A percentile compares a stretch with the other conserved stretches of the same genome.
Conservation (phyloP, 352 stramenopile species). For the Pythium aristosporum region DNA sequence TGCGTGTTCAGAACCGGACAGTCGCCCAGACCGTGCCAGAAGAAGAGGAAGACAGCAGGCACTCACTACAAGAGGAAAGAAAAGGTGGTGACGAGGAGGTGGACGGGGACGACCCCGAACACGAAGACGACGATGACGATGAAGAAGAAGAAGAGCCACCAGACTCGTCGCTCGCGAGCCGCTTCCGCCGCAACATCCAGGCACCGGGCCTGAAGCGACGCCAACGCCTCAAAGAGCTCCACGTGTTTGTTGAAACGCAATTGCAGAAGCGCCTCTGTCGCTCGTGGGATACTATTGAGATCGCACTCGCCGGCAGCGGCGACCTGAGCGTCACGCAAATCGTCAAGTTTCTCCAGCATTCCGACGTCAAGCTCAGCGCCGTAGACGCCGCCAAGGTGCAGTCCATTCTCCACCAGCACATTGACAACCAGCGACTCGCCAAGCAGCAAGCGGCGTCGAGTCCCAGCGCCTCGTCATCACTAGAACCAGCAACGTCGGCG, state of each 20-base stretch:
- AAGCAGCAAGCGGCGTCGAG: slow-evolving; percentile 6
- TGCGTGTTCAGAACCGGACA: too few species aligned
- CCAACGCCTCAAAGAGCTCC: slow-evolving; percentile 55
- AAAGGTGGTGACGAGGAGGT: not conserved
- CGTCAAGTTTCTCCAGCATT: slow-evolving; percentile 69
- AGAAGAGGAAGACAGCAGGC: not conserved
- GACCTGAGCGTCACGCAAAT: slow-evolving; percentile 68
- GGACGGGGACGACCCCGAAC: too few species aligned
- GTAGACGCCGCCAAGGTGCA: slow-evolving; percentile 59
- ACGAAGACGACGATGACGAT: slow-evolving; percentile 24
- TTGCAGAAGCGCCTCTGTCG: slow-evolving; percentile 66
- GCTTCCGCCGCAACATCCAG: slow-evolving; percentile 14
- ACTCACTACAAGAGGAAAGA: not conserved
- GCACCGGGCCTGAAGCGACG: slow-evolving; percentile 50
- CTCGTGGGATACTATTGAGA: slow-evolving; percentile 74
- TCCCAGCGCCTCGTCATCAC: too few species aligned
- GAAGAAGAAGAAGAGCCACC: not conserved
- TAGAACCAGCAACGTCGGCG: not conserved
- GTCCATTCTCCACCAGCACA: slow-evolving; percentile 55
- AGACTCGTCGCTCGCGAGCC: not conserved
- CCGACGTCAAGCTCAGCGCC: slow-evolving; percentile 60
- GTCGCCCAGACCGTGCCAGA: not conserved
- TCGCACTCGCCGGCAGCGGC: slow-evolving; percentile 59
- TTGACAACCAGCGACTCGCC: slow-evolving; percentile 15
- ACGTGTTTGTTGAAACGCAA: slow-evolving; percentile 61